Evolutionary conservation across 345 rosid genomes (phyloP).

Genomic region (Cardamine resedifolia): DNA sequence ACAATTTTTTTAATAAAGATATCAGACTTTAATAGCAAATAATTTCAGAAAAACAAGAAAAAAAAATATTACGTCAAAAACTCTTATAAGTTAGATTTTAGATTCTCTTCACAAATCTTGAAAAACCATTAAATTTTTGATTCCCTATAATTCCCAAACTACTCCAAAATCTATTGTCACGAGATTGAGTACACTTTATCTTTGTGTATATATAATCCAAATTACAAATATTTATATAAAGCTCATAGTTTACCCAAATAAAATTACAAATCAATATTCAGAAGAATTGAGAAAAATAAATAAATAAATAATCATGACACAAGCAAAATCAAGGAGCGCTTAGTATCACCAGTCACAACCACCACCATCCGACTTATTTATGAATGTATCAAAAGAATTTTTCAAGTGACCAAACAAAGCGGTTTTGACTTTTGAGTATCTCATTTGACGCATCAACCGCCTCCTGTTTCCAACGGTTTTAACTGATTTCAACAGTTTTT

Average conservation of each 20-base stretch:
- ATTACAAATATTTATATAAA: not conserved
- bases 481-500: not conserved
- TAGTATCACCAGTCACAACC: constrained; percentile 11
- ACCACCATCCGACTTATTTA: constrained; percentile 18
- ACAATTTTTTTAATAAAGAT: no score
- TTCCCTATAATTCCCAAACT: no score
- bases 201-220: no score
- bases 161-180: no score
- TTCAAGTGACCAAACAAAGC: not conserved
- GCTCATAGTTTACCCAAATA: not conserved
- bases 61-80: no score
- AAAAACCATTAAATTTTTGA: no score
- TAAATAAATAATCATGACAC: constrained; percentile 30
- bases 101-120: no score
- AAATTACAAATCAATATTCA: constrained; percentile 19
- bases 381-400: constrained; percentile 17
- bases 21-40: no score
- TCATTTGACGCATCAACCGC: not conserved
- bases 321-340: constrained; percentile 13
- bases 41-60: no score
- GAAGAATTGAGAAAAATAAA: not conserved
- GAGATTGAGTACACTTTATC: no score
- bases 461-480: constrained; percentile 2
- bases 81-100: no score
- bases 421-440: not conserved